These are phyloP conservation scores for Trametes cinnabarina DNA, from an alignment of 768 basidiomycete genomes.

Conservation along the genomic window DNA sequence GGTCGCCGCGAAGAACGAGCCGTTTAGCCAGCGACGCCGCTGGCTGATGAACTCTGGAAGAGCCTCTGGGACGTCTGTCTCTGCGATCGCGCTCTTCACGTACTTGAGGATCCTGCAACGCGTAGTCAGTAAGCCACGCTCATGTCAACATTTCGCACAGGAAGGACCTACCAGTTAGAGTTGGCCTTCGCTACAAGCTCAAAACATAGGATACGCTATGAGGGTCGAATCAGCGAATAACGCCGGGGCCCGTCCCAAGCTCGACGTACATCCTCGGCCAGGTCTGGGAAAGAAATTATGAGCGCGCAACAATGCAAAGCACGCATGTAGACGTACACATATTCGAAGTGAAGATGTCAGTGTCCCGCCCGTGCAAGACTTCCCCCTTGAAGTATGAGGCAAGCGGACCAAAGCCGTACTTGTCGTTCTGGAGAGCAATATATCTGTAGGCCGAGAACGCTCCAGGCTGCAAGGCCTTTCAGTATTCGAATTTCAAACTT, in stretches of 20 bases:
- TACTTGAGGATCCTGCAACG: slow-evolving; percentile 86
- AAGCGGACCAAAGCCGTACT: slow-evolving; percentile 77
- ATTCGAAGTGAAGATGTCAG: slow-evolving; percentile 93
- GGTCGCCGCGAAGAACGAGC: slow-evolving; percentile 92
- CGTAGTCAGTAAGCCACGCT: slow-evolving; percentile 18
- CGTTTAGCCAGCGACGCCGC: slow-evolving; percentile 85
- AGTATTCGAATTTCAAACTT: too few relatives aligned
- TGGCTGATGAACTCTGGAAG: slow-evolving; percentile 94
- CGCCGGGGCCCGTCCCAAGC: too few relatives aligned
- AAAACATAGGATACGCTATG: slow-evolving; percentile 80
- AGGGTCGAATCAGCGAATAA: neutral
- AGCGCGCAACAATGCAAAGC: neutral
- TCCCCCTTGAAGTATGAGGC: slow-evolving; percentile 99
- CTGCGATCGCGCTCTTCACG: slow-evolving; percentile 88
- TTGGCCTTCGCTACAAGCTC: slow-evolving; percentile 77
- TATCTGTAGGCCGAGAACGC: slow-evolving; percentile 93
- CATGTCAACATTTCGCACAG: neutral
- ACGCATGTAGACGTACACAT: slow-evolving; percentile 66
- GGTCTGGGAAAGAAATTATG: slow-evolving; percentile 45
- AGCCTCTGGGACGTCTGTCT: slow-evolving; percentile 92
- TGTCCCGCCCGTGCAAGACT: slow-evolving; percentile 74
- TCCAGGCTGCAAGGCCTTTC: slow-evolving; percentile 54
- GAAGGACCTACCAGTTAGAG: slow-evolving; percentile 62
- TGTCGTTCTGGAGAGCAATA: slow-evolving; percentile 87
- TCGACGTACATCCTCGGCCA: slow-evolving; percentile 78